Conservation (phyloP, 2,329 filamentous ascomycete genomes). For the Verticillium nubilum region DNA sequence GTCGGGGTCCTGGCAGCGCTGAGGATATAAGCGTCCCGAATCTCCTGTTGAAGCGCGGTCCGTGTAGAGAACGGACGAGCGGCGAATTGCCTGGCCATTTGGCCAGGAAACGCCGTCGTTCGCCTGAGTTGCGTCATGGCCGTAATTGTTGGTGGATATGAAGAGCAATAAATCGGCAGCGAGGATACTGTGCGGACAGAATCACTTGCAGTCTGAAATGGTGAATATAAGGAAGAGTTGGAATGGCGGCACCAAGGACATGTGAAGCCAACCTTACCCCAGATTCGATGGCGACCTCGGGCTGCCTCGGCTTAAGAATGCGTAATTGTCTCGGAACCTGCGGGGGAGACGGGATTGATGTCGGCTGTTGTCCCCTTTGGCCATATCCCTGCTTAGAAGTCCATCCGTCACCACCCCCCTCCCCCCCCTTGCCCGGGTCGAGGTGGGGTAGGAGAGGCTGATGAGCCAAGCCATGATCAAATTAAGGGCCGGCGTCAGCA, state of each 20-base stretch:
- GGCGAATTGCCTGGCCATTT: constrained; percentile 23
- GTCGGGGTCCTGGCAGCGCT: constrained; percentile 87
- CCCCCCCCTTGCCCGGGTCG: too few species aligned
- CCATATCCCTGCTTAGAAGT: neutral
- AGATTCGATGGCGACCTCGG: neutral
- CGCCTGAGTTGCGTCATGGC: constrained; percentile 14
- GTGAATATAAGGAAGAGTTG: constrained; percentile 3
- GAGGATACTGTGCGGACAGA: neutral
- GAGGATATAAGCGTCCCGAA: constrained; percentile 90
- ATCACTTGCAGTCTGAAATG: constrained; percentile 3
- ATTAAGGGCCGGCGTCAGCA: too few species aligned
- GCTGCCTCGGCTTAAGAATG: neutral
- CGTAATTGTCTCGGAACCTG: neutral
- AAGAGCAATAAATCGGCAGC: neutral
- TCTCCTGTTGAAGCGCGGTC: constrained; percentile 51
- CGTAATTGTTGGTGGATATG: neutral
- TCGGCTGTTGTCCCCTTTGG: neutral
- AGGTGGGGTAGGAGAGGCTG: too few species aligned
- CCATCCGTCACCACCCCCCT: too few species aligned
- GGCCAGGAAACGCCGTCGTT: neutral
- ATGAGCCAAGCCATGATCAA: too few species aligned
- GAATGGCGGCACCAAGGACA: neutral
- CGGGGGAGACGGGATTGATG: neutral
- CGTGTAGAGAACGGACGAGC: constrained; percentile 42
- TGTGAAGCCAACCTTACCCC: neutral